A percentile compares a stretch with the other conserved stretches of the same genome.
phyloP scores from a whole-genome alignment of 2,329 filamentous ascomycete genomes.

The Diaporthe longicolla region DNA sequence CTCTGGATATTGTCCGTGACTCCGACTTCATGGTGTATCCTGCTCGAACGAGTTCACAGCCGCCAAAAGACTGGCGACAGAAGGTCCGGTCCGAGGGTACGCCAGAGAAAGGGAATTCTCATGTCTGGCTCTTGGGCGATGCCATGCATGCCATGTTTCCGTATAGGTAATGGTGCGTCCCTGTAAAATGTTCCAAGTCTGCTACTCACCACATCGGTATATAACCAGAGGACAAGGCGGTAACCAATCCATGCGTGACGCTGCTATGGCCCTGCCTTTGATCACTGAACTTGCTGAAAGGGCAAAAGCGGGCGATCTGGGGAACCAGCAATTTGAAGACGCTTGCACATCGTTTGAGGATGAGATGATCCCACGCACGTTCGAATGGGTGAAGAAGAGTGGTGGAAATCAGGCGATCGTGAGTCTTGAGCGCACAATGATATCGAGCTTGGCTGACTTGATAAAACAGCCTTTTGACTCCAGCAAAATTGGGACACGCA shows the following conservation, averaged over 20 bases:
- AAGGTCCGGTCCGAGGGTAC: neutral
- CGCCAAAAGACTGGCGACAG: neutral
- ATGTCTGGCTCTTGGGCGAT: conserved; percentile 4
- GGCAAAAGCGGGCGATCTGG: neutral
- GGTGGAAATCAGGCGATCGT: conserved; percentile 1
- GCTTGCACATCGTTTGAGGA: neutral
- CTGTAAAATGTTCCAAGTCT: neutral
- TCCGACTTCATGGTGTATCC: conserved; percentile 6
- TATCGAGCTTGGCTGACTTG: neutral
- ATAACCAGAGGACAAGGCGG: neutral
- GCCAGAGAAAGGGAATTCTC: neutral
- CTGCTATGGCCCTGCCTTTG: conserved; percentile 1
- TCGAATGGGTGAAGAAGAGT: conserved; percentile 22
- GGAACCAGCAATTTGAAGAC: neutral
- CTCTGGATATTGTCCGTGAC: conserved; percentile 2
- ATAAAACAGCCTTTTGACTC: conserved; percentile 8
- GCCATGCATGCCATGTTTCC: conserved; percentile 20
- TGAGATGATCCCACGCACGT: conserved; percentile 3
- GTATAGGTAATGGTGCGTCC: neutral
- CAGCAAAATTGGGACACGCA: conserved; percentile 1
- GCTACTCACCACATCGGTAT: neutral
- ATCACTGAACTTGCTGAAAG: conserved; percentile 4
- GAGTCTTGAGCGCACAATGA: neutral
- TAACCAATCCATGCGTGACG: conserved; percentile 20
- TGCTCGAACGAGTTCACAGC: conserved; percentile 8